Percentiles rank a stretch among this genome's conserved stretches.
These are phyloP conservation scores for Zymoseptoria tritici DNA, from an alignment of 2,329 filamentous ascomycete genomes.

Conservation along the genomic window DNA sequence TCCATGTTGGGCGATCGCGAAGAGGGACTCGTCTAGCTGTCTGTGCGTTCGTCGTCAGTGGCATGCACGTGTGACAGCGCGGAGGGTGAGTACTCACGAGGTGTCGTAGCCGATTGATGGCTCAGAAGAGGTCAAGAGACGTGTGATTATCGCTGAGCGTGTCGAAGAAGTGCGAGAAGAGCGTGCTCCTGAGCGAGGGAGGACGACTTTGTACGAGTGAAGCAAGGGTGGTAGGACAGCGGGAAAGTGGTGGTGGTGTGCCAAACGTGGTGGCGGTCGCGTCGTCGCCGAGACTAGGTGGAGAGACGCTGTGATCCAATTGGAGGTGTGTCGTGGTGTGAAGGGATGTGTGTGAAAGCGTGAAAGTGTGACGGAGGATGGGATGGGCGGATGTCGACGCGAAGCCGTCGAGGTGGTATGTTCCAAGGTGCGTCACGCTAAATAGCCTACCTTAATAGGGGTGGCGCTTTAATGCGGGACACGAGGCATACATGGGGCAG, in stretches of 20 bases:
- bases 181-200: neutral
- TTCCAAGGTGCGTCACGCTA: neutral
- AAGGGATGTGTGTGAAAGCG: neutral
- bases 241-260: neutral
- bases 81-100: neutral
- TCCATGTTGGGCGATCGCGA: conserved; percentile 2
- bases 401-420: neutral
- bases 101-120: neutral
- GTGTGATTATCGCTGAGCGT: neutral
- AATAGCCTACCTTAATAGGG: neutral
- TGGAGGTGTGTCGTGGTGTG: neutral
- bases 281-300: neutral
- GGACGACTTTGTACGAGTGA: neutral
- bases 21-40: neutral
- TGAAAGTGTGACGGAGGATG: neutral
- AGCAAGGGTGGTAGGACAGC: neutral
- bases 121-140: neutral
- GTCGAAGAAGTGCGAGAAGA: neutral
- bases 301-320: neutral
- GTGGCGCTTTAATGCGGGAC: neutral
- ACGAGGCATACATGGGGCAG: neutral
- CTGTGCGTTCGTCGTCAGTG: neutral
- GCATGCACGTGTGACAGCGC: neutral
- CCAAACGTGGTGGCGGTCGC: neutral
- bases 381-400: neutral